These are phyloP conservation scores for Gilbertella persicaria DNA, from an alignment of 371 early-diverging fungal genomes.

Conservation along the genomic window DNA sequence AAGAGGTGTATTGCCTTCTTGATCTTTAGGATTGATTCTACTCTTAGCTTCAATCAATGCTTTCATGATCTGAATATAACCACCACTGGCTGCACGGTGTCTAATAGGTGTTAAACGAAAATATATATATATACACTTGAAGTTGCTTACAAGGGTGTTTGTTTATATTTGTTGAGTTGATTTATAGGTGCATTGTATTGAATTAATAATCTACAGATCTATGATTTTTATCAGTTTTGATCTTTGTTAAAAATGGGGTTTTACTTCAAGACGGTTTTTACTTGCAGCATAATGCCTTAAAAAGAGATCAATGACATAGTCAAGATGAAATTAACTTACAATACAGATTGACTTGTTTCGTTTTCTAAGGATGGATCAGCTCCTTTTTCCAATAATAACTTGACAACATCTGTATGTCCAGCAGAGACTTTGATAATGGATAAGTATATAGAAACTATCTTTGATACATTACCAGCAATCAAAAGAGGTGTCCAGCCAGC, in stretches of 20 bases:
- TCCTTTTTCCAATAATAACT: constrained; percentile 44
- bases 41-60: constrained; percentile 43
- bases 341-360: constrained; percentile 54
- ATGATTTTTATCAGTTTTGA: background rate
- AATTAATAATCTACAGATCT: constrained; percentile 42
- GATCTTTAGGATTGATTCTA: constrained; percentile 53
- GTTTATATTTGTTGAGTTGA: constrained; percentile 45
- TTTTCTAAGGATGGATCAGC: constrained; percentile 52
- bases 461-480: constrained; percentile 53
- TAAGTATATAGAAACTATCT: background rate
- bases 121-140: background rate
- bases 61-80: constrained; percentile 47
- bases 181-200: constrained; percentile 50
- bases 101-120: constrained; percentile 19
- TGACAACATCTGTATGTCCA: constrained; percentile 49
- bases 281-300: constrained; percentile 59
- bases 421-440: constrained; percentile 42
- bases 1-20: constrained; percentile 57
- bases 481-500: constrained; percentile 63
- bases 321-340: constrained; percentile 40
- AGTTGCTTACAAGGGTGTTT: constrained; percentile 52
- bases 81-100: constrained; percentile 56
- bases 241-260: background rate
- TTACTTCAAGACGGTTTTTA: constrained; percentile 53
- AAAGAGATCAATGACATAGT: background rate